phyloP scores from a whole-genome alignment of 2,329 filamentous ascomycete species.

The Scedosporium apiospermum region DNA sequence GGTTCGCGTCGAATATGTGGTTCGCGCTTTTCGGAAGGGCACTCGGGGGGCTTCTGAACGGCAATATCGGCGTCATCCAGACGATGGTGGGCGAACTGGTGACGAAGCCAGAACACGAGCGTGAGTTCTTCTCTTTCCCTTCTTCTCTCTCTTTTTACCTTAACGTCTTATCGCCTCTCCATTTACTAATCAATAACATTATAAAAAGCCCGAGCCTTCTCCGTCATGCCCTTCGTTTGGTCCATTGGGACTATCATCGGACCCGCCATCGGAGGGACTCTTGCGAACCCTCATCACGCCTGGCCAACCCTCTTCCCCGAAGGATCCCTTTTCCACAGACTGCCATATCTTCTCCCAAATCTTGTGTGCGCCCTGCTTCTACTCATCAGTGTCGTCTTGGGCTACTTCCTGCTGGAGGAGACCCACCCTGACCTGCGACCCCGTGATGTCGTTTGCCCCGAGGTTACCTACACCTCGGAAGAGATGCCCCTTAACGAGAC shows the following conservation, averaged over 20 bases:
- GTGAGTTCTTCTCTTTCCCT: conserved; percentile 36
- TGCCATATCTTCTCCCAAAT: conserved; percentile 86
- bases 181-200: not conserved
- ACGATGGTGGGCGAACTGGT: conserved; percentile 91
- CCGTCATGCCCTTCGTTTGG: conserved; percentile 94
- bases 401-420: conserved; percentile 76
- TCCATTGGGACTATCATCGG: conserved; percentile 82
- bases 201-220: conserved; percentile 63
- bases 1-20: conserved; percentile 76
- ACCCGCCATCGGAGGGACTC: conserved; percentile 77
- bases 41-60: conserved; percentile 75
- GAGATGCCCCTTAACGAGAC: conserved; percentile 69
- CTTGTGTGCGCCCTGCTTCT: conserved; percentile 71
- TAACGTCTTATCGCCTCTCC: not conserved
- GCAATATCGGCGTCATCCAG: conserved; percentile 84
- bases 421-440: conserved; percentile 62
- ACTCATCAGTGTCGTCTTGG: conserved; percentile 66
- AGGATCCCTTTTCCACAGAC: conserved; percentile 61
- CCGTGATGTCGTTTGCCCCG: conserved; percentile 27
- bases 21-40: conserved; percentile 67
- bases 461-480: conserved; percentile 34
- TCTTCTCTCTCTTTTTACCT: not conserved
- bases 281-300: conserved; percentile 66
- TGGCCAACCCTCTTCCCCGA: conserved; percentile 63
- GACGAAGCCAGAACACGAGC: conserved; percentile 75